phyloP scores from a whole-genome alignment of 1,284 basidiomycete genomes.

The Mycosarcoma mackinlayi region DNA sequence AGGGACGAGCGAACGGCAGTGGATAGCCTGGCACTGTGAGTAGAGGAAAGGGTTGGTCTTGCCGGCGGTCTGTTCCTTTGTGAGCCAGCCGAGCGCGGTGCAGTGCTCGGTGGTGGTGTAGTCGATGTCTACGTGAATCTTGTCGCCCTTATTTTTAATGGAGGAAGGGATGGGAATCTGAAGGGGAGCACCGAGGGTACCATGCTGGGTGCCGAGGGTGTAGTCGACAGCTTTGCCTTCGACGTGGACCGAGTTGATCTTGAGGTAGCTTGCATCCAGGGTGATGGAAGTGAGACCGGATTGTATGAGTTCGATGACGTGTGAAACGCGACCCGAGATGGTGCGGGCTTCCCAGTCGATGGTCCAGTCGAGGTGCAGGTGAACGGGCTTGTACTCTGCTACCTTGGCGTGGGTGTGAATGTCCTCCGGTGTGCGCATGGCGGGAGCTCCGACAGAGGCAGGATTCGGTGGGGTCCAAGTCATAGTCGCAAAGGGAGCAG shows the following conservation, averaged over 20 bases:
- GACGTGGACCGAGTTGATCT: slow-evolving; percentile 75
- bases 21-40: slow-evolving; percentile 86
- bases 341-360: slow-evolving; percentile 80
- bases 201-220: slow-evolving; percentile 71
- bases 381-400: slow-evolving; percentile 52
- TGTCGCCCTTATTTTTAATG: slow-evolving; percentile 49
- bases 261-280: slow-evolving; percentile 83
- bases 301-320: slow-evolving; percentile 75
- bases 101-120: slow-evolving; percentile 78
- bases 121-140: slow-evolving; percentile 51
- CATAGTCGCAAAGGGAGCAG: slow-evolving; percentile 21
- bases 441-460: slow-evolving; percentile 55
- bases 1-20: slow-evolving; percentile 54
- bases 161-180: slow-evolving; percentile 66
- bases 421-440: slow-evolving; percentile 48
- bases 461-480: slow-evolving; percentile 62
- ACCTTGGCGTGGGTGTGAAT: slow-evolving; percentile 62
- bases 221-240: slow-evolving; percentile 72
- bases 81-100: slow-evolving; percentile 93
- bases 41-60: slow-evolving; percentile 83
- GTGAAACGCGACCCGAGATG: slow-evolving; percentile 80
- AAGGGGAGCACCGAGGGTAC: slow-evolving; percentile 69
- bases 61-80: slow-evolving; percentile 88
- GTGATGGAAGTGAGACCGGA: slow-evolving; percentile 77
- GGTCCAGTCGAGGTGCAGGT: slow-evolving; percentile 77